A percentile compares a stretch with the other conserved stretches of the same genome.
Evolutionary conservation across 1,284 basidiomycete species (phyloP).

Genomic region (Cryptococcus maquisensis): DNA sequence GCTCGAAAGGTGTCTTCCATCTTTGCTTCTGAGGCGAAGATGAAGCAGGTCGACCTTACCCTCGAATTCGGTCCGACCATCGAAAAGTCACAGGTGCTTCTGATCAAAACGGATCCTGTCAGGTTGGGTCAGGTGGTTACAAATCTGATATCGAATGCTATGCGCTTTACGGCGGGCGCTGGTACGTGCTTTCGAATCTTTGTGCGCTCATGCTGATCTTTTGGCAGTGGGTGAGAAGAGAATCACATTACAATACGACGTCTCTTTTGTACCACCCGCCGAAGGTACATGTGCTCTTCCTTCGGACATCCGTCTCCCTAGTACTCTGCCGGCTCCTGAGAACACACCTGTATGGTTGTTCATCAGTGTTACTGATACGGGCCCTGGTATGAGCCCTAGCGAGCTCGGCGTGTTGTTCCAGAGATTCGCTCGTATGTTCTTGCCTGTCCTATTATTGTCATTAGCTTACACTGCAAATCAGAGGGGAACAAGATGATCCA

Average conservation of each 20-base stretch:
- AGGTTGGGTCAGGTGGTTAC: slow-evolving; percentile 46
- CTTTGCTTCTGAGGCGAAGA: slow-evolving; percentile 39
- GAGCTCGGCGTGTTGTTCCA: slow-evolving; percentile 44
- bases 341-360: slow-evolving; percentile 40
- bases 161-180: slow-evolving; percentile 31
- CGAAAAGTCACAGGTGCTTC: slow-evolving; percentile 17
- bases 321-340: slow-evolving; percentile 16
- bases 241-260: slow-evolving; percentile 38
- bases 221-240: slow-evolving; percentile 15
- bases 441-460: slow-evolving; percentile 1
- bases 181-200: slow-evolving; percentile 2
- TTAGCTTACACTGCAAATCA: background rate
- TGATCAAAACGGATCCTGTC: slow-evolving; percentile 45
- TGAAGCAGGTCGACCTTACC: slow-evolving; percentile 33
- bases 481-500: slow-evolving; percentile 46
- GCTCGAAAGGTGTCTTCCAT: slow-evolving; percentile 37
- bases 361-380: slow-evolving; percentile 44
- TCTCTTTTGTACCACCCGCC: slow-evolving; percentile 31
- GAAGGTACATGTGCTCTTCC: slow-evolving; percentile 35
- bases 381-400: slow-evolving; percentile 40
- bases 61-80: slow-evolving; percentile 32
- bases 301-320: slow-evolving; percentile 11
- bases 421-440: slow-evolving; percentile 36
- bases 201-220: background rate
- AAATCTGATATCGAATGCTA: slow-evolving; percentile 38